These are phyloP conservation scores for Neurospora sp. DNA, from an alignment of 2,329 filamentous ascomycete species.

Conservation along the genomic window DNA sequence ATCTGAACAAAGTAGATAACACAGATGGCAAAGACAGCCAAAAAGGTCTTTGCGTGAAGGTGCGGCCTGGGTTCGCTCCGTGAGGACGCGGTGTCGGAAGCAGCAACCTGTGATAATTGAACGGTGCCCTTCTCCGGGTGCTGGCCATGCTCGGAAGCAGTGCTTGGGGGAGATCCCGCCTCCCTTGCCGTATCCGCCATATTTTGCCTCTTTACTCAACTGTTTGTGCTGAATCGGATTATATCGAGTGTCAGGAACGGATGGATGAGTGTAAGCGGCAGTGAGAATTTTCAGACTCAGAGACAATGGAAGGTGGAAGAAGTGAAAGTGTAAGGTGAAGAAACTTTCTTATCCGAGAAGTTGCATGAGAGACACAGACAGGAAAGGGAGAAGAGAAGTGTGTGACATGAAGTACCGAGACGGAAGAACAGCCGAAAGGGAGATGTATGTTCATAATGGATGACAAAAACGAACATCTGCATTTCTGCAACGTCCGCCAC, in stretches of 20 bases:
- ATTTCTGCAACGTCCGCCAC: not conserved
- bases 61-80: slow-evolving; percentile 16
- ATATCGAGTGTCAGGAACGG: not conserved
- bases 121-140: slow-evolving; percentile 3
- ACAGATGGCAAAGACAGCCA: slow-evolving; percentile 24
- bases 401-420: not conserved
- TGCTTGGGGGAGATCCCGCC: not conserved
- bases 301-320: not conserved
- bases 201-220: not conserved
- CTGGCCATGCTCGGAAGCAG: not conserved
- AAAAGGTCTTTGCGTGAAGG: slow-evolving; percentile 24
- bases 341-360: not conserved
- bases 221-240: not conserved
- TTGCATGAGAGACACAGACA: not conserved
- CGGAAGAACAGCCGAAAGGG: not conserved
- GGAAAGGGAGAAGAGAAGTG: not conserved
- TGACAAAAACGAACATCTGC: not conserved
- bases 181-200: not conserved
- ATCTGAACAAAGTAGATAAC: slow-evolving; percentile 27
- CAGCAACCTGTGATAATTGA: not conserved
- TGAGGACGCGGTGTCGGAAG: not conserved
- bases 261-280: not conserved
- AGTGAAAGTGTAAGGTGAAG: not conserved
- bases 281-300: not conserved
- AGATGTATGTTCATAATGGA: not conserved